Base-by-base conservation (phyloP, 2,329 filamentous ascomycete species). In the Cytospora paraplurivora region DNA sequence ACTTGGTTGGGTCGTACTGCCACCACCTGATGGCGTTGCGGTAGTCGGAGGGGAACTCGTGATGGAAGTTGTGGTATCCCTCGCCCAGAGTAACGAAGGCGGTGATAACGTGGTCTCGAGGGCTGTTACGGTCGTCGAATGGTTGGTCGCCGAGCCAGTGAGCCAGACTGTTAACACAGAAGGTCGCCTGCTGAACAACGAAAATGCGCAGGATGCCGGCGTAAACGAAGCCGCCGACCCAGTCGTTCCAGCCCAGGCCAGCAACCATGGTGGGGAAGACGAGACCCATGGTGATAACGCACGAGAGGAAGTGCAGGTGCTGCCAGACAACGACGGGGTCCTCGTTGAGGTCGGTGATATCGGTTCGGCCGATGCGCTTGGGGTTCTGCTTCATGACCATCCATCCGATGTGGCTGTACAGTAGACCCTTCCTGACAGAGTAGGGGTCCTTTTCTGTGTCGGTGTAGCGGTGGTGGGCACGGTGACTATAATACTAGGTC, bases 51-150 rank as follows among this genome's bases (percentile, higher is more conserved):
- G 92, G 92, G 79, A 96, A 96, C 77, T 96, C 92, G 83, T 96
- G 92, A 80, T 96, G 92, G 85, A 96, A 96, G 84, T 96, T 96
- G 85, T 96, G 92, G 81, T 96, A 96, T 35, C 92, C 92, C 79
- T 77, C 92, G 56, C 92, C 92, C 27, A 96, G 88, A 51, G 92
- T 96, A 70, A 92, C 88, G 19, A 96, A 79, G 52, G 92, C 92
- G 49, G 92, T 96, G 77, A 96, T 86, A 74, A 94, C 85, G 78
- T 96, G 91, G 72, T 96, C 92, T 75, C 92, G 89, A 68, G 92
- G 92, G 66, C 90, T 93, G 86, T 96, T 94, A 78, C 91, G 90
- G 84, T 96, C 92, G 71, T 96, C 92, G 75, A 96, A 96, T 66
- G 92, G 92, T 81, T 96, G 92, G 71, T 96, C 92, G 67, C 92